A percentile compares a stretch with the other conserved stretches of the same genome.
These are phyloP conservation scores for Dactylellina cionopaga DNA, from an alignment of 2,329 filamentous ascomycete genomes.

Conservation along the genomic window DNA sequence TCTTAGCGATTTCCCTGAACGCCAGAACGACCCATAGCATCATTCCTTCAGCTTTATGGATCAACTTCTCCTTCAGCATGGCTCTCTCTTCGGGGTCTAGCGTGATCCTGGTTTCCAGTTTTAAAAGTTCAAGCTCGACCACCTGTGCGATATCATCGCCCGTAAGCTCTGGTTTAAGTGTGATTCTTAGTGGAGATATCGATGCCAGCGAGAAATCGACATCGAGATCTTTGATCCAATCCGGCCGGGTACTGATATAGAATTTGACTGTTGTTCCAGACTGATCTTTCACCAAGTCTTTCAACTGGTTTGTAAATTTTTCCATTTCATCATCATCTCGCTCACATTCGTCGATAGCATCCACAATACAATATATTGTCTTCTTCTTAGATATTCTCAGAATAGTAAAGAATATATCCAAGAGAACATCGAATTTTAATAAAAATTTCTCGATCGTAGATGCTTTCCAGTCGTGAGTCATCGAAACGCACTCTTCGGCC, in stretches of 20 bases:
- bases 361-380: conserved; percentile 17
- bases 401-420: conserved; percentile 14
- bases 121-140: conserved; percentile 15
- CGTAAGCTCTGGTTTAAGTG: conserved; percentile 7
- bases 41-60: conserved; percentile 24
- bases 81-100: conserved; percentile 2
- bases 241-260: conserved; percentile 19
- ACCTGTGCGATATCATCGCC: conserved; percentile 20
- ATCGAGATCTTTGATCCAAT: conserved; percentile 21
- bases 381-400: background rate
- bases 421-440: background rate
- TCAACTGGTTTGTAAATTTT: background rate
- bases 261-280: background rate
- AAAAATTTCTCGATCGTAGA: background rate
- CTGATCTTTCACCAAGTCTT: conserved; percentile 3
- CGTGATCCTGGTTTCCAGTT: conserved; percentile 1
- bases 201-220: background rate
- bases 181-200: conserved; percentile 5
- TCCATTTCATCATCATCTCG: conserved; percentile 14
- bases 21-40: conserved; percentile 30
- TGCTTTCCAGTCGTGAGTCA: conserved; percentile 8
- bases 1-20: conserved; percentile 6
- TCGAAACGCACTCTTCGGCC: background rate
- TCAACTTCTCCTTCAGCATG: conserved; percentile 4
- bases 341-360: conserved; percentile 26